These are phyloP conservation scores for Aspergillus arachidicola DNA, from an alignment of 2,329 filamentous ascomycete genomes.

Conservation along the genomic window DNA sequence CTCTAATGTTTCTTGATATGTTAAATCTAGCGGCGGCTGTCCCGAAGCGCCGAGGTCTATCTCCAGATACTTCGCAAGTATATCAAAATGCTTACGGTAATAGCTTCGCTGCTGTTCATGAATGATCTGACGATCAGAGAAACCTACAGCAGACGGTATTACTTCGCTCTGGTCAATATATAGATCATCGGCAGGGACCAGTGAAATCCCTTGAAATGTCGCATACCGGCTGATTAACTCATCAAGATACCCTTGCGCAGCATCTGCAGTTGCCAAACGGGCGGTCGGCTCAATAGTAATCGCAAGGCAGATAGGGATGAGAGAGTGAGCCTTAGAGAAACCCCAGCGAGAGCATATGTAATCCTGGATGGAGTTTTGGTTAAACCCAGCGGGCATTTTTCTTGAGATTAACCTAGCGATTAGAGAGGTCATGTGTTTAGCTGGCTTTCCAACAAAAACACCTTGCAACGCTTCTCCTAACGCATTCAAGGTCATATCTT, in stretches of 20 bases:
- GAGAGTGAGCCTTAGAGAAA: constrained; percentile 22
- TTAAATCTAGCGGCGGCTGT: neutral
- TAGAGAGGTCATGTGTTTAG: constrained; percentile 31
- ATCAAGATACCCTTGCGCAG: constrained; percentile 28
- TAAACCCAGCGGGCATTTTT: constrained; percentile 35
- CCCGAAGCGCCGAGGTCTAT: neutral
- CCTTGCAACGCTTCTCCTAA: constrained; percentile 34
- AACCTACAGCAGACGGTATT: constrained; percentile 2
- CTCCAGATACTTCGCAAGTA: constrained; percentile 14
- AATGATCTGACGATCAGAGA: constrained; percentile 1
- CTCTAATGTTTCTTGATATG: constrained; percentile 17
- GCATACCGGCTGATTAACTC: constrained; percentile 21
- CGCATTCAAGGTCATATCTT: constrained; percentile 40
- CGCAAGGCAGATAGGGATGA: constrained; percentile 25
- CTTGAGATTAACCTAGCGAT: constrained; percentile 32
- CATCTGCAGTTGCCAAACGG: constrained; percentile 19
- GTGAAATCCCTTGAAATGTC: constrained; percentile 14
- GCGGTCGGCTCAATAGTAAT: constrained; percentile 25
- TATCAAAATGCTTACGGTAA: constrained; percentile 12
- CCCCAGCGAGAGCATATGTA: constrained; percentile 32
- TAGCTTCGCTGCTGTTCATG: constrained; percentile 10
- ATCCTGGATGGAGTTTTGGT: constrained; percentile 19
- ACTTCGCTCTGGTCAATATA: neutral
- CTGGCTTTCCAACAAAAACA: constrained; percentile 34
- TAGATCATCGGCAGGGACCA: neutral